Base-by-base conservation (phyloP, 352 stramenopile genomes). In the Globisporangium uncinulatum region DNA sequence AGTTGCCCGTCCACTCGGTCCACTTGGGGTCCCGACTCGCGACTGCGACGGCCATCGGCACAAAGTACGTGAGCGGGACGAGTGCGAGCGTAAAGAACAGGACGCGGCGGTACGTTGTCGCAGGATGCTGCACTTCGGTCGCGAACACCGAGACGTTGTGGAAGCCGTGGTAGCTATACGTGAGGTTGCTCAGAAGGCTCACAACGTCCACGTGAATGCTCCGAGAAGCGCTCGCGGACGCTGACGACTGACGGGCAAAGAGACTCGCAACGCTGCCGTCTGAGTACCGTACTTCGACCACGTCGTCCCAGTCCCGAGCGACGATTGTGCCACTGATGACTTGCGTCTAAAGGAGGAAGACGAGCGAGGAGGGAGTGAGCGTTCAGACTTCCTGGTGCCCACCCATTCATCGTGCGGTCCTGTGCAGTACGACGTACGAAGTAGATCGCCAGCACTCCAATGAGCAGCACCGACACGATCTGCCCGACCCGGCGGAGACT, bases 81-180 rank as follows among this genome's bases (percentile, higher is more conserved):
- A 85, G 46, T 19, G 51, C 20, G 24, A 68, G 59, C 7, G 71
- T 69, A 39, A 76, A 47, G 24, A 74, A 64, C 63, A 84, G 66
- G 31, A 86, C 71, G 7, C 66, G 66, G 4, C 65, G 59, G 57
- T 80, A 87, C 19, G 68, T 75, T 1, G 24, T 48, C 21, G 58
- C 42, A 0, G 74, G 73, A 11, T 82, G 42, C 11, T 63, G 47
- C 46, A 87, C 74, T 42, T 68, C 74, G 13, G 66, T 69, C 10
- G 63, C 73, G 43, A 83, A 78, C 24, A 83, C 69, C 6, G 74
- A 80, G 31, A 87, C 41, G 36, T 85, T 86, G 48, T 73, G 64
- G 56, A 81, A 84, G 10, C 74, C 77, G 49, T 75, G 79, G 56
- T 71, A 87, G 63, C 68, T 70, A 73, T 73, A 85, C 17, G 81